Percentiles rank a stretch among this genome's conserved stretches.
phyloP scores from a whole-genome alignment of 306 rosid species.

The Citrullus colocynthis region DNA sequence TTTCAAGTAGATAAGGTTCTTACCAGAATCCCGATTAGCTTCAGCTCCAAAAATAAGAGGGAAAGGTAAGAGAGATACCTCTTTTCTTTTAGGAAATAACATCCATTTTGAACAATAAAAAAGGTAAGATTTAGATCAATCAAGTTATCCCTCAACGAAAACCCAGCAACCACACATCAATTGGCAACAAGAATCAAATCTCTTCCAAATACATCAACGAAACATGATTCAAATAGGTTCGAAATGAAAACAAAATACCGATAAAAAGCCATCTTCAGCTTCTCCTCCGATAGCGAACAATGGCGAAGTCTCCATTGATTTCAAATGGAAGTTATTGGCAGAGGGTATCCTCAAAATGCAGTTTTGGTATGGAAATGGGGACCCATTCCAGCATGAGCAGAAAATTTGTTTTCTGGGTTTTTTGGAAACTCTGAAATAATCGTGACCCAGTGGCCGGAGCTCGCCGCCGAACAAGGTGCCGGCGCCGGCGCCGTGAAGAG shows the following conservation, averaged over 20 bases:
- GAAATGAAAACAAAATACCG: constrained; percentile 21
- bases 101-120: not conserved
- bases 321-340: constrained; percentile 12
- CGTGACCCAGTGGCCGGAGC: constrained; percentile 17
- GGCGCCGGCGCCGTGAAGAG: constrained; percentile 14
- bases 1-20: not conserved
- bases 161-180: not conserved
- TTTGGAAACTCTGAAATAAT: constrained; percentile 8
- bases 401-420: constrained; percentile 19
- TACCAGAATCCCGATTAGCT: not conserved
- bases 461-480: constrained; percentile 17
- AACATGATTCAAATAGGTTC: not conserved
- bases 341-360: constrained; percentile 20
- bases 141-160: not conserved
- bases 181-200: not conserved
- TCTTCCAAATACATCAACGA: constrained; percentile 34
- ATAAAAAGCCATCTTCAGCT: constrained; percentile 44
- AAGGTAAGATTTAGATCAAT: not conserved
- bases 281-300: constrained; percentile 47
- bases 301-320: constrained; percentile 12
- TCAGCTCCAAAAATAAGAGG: not conserved
- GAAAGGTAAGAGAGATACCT: not conserved
- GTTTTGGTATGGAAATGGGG: constrained; percentile 14
- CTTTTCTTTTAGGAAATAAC: not conserved
- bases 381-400: constrained; percentile 11